Conservation (phyloP, 768 basidiomycete species). For the Mycena metata region DNA sequence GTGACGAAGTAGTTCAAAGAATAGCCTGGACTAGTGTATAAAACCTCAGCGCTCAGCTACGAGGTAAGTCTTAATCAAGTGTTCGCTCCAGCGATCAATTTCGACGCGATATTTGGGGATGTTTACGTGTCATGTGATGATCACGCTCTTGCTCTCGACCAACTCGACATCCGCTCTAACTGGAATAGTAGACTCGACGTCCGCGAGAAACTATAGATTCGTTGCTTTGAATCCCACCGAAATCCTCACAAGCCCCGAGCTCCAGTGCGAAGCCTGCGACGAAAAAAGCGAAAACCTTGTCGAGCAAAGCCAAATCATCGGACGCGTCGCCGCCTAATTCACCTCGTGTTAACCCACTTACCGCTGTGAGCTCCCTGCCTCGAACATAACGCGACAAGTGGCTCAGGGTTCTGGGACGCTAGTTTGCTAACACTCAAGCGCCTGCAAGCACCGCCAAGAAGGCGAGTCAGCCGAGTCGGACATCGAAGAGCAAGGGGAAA, state of each 20-base stretch:
- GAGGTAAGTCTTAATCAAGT: no score
- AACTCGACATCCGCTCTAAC: no score
- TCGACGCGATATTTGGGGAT: not conserved
- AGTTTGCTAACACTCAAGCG: slow-evolving; percentile 39
- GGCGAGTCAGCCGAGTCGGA: slow-evolving; percentile 23
- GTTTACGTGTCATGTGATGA: no score
- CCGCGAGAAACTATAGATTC: no score
- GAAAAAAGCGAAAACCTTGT: slow-evolving; percentile 28
- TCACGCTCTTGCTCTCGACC: not conserved
- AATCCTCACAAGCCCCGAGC: slow-evolving; percentile 16
- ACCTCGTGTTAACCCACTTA: slow-evolving; percentile 42
- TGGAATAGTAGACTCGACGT: not conserved
- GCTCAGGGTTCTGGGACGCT: slow-evolving; percentile 2
- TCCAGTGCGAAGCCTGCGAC: slow-evolving; percentile 12
- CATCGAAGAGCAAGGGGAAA: slow-evolving; percentile 24
- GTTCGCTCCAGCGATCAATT: no score
- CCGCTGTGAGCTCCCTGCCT: slow-evolving; percentile 36
- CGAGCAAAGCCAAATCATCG: slow-evolving; percentile 25
- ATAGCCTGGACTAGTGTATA: no score
- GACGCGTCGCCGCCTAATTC: slow-evolving; percentile 19
- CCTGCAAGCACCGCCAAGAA: not conserved
- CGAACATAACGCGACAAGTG: not conserved
- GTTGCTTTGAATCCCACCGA: slow-evolving; percentile 20
- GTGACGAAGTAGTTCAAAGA: no score
- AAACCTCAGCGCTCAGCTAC: no score